phyloP scores from a whole-genome alignment of 345 rosid genomes.

The Gossypium ekmanianum region DNA sequence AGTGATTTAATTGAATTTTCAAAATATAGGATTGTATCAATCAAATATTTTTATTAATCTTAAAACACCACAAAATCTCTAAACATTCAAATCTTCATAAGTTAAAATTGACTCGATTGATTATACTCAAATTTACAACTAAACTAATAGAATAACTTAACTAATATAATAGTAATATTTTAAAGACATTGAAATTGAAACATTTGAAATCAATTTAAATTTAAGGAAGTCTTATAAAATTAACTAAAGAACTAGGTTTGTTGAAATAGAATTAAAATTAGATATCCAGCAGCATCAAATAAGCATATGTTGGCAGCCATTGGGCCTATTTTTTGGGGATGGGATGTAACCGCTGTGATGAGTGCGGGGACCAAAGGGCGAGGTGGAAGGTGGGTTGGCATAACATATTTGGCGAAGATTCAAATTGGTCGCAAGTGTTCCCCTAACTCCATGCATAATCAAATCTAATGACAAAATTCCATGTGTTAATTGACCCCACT shows the following conservation, averaged over 20 bases:
- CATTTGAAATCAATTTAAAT: not conserved
- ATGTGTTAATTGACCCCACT: slow-evolving; percentile 10
- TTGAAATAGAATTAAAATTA: not conserved
- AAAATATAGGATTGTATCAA: too few species aligned
- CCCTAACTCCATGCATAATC: not conserved
- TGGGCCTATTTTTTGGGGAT: slow-evolving; percentile 7
- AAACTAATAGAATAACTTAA: too few species aligned
- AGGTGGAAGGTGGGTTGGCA: slow-evolving; percentile 1
- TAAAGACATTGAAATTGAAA: too few species aligned
- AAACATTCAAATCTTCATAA: too few species aligned
- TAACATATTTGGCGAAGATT: not conserved
- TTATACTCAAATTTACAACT: too few species aligned
- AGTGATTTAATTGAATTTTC: too few species aligned
- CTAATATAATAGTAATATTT: too few species aligned
- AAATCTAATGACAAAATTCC: not conserved
- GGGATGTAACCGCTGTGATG: not conserved
- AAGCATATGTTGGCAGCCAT: not conserved
- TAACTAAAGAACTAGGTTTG: too few species aligned
- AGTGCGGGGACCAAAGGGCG: not conserved
- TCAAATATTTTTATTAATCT: too few species aligned
- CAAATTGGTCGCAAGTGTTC: not conserved
- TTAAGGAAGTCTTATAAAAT: too few species aligned
- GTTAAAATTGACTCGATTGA: too few species aligned
- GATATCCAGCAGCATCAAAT: not conserved
- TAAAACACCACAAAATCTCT: too few species aligned